Evolutionary conservation across 2,329 filamentous ascomycete species (phyloP).

Genomic region (Stromatinia cepivora): DNA sequence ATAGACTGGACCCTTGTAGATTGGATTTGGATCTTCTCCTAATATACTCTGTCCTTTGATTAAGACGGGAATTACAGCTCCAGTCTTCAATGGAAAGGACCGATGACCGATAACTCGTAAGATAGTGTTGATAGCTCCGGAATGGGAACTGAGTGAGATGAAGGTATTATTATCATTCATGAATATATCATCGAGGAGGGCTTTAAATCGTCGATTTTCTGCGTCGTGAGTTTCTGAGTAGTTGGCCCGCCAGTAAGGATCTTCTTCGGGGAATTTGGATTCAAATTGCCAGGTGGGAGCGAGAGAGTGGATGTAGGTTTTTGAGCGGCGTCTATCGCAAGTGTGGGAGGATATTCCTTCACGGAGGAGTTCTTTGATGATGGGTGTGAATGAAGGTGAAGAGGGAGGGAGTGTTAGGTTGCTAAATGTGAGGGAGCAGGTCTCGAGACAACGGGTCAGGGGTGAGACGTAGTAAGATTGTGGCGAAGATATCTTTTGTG

Average conservation of each 20-base stretch:
- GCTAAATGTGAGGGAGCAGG: constrained; percentile 60
- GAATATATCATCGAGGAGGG: constrained; percentile 59
- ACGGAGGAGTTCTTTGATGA: constrained; percentile 64
- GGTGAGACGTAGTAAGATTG: constrained; percentile 66
- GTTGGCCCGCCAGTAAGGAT: constrained; percentile 50
- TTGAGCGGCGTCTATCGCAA: constrained; percentile 62
- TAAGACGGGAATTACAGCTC: constrained; percentile 67
- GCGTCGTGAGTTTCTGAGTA: constrained; percentile 48
- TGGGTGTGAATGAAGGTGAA: constrained; percentile 54
- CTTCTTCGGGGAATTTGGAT: constrained; percentile 59
- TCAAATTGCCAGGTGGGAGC: constrained; percentile 57
- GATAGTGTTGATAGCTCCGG: constrained; percentile 56
- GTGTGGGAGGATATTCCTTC: constrained; percentile 70
- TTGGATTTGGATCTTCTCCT: constrained; percentile 25
- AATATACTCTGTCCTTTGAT: constrained; percentile 55
- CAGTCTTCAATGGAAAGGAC: constrained; percentile 63
- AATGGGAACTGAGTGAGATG: constrained; percentile 61
- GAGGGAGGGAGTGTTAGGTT: constrained; percentile 55
- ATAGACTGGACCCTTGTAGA: constrained; percentile 12
- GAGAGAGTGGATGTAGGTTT: constrained; percentile 51
- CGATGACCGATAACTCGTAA: constrained; percentile 59
- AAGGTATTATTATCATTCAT: constrained; percentile 52
- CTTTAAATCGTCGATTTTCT: constrained; percentile 51
- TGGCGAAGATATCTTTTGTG: constrained; percentile 58
- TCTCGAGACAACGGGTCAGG: constrained; percentile 61